Evolutionary conservation across 2,329 filamentous ascomycete genomes (phyloP).

Genomic region (Aspergillus sp.): DNA sequence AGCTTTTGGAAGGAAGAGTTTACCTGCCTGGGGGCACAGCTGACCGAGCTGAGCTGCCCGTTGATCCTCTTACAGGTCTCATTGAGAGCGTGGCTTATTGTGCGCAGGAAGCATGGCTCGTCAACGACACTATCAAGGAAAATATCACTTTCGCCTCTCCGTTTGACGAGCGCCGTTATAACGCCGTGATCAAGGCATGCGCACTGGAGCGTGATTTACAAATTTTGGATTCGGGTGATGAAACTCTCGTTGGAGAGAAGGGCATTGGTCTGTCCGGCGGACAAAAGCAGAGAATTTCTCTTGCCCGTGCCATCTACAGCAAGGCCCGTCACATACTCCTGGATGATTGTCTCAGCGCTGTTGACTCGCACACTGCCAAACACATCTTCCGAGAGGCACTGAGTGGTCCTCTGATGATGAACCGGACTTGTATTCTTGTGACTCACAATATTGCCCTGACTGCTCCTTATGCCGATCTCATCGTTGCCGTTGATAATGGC

Average conservation of each 20-base stretch:
- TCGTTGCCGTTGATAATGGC: constrained; percentile 86
- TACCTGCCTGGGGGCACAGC: constrained; percentile 82
- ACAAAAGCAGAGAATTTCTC: constrained; percentile 94
- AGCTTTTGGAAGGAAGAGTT: constrained; percentile 73
- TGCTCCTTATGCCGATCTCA: constrained; percentile 74
- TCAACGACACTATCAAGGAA: constrained; percentile 92
- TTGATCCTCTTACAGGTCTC: constrained; percentile 79
- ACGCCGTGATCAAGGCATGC: constrained; percentile 84
- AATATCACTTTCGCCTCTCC: constrained; percentile 90
- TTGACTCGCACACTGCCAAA: constrained; percentile 95
- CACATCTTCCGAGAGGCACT: constrained; percentile 97
- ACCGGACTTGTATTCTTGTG: constrained; percentile 89
- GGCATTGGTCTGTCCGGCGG: constrained; percentile 95
- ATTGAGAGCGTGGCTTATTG: constrained; percentile 95
- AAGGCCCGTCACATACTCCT: constrained; percentile 87
- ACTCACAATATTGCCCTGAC: constrained; percentile 94
- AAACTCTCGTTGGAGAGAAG: constrained; percentile 94
- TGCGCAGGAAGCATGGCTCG: constrained; percentile 93
- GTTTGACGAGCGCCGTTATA: constrained; percentile 79
- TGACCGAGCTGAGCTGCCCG: constrained; percentile 73
- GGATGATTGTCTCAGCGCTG: constrained; percentile 93
- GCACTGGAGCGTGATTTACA: constrained; percentile 87
- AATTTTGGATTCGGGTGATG: constrained; percentile 87
- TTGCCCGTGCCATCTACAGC: constrained; percentile 96
- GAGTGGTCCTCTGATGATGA: constrained; percentile 81